Evolutionary conservation across 768 basidiomycete species (phyloP).

Genomic region (Trametes punicea): DNA sequence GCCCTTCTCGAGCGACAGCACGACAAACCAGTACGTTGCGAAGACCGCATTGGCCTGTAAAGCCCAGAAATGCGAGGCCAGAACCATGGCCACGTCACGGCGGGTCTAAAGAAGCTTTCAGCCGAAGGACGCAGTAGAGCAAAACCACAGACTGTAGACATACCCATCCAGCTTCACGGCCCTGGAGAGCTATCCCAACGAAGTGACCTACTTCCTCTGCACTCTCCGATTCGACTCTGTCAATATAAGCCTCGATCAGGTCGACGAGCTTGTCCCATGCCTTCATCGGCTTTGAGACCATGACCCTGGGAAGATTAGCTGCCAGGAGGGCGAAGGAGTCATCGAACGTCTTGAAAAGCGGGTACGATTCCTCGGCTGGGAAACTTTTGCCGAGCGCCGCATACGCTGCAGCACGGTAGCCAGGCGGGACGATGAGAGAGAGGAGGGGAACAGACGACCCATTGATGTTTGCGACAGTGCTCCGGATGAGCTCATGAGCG

Average conservation of each 20-base stretch:
- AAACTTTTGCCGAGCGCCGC: conserved; percentile 24
- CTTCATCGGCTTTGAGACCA: conserved; percentile 12
- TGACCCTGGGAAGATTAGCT: conserved; percentile 17
- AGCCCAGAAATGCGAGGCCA: conserved; percentile 23
- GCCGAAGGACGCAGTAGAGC: no score
- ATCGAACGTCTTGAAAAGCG: conserved; percentile 23
- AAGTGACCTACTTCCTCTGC: conserved; percentile 2
- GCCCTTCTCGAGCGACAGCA: conserved; percentile 19
- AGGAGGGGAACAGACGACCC: conserved; percentile 5
- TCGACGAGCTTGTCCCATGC: conserved; percentile 19
- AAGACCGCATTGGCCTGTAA: conserved; percentile 25
- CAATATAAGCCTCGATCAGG: conserved; percentile 10
- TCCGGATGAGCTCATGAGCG: conserved; percentile 6
- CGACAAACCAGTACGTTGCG: conserved; percentile 25
- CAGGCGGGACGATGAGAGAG: conserved; percentile 16
- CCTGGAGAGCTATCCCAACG: background rate
- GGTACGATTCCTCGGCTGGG: conserved; percentile 14
- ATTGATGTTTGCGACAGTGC: conserved; percentile 1
- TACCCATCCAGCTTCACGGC: conserved; percentile 13
- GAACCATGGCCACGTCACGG: conserved; percentile 14
- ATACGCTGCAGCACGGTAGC: conserved; percentile 18
- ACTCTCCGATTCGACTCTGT: background rate
- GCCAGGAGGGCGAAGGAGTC: conserved; percentile 19
- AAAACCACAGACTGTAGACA: background rate
- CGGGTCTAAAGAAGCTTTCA: conserved; percentile 4